phyloP scores from a whole-genome alignment of 306 rosid genomes.

The Medicago lupulina region DNA sequence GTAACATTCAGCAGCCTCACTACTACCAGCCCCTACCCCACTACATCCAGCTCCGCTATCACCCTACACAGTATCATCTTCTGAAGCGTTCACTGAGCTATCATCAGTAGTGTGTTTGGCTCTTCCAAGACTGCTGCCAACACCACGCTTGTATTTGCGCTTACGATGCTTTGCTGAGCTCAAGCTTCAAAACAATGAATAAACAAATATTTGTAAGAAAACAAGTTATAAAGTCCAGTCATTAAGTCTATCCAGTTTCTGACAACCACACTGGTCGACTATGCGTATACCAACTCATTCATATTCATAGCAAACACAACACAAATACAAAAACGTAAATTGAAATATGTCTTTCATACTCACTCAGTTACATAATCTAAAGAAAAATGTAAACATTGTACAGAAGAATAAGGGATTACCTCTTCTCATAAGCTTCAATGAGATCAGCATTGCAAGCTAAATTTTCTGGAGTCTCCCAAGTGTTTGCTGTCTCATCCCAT shows the following conservation, averaged over 20 bases:
- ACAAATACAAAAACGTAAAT: background rate
- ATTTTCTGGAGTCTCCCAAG: constrained; percentile 94
- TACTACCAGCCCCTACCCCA: background rate
- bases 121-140: constrained; percentile 40
- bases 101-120: constrained; percentile 42
- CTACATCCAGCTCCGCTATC: background rate
- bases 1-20: background rate
- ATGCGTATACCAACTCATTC: constrained; percentile 7
- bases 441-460: constrained; percentile 64
- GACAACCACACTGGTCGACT: background rate
- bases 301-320: constrained; percentile 28
- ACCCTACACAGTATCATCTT: background rate
- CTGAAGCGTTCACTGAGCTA: constrained; percentile 35
- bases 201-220: constrained; percentile 22
- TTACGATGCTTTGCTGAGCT: constrained; percentile 62
- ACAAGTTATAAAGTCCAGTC: background rate
- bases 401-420: constrained; percentile 50
- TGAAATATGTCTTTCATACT: background rate
- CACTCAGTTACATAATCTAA: constrained; percentile 7
- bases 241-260: constrained; percentile 12
- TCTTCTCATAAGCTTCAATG: constrained; percentile 74
- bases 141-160: constrained; percentile 63
- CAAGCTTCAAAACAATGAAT: constrained; percentile 55
- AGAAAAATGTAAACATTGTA: background rate
- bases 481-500: constrained; percentile 89